Base-by-base conservation (phyloP, 805 yeast species). In the Starmerella sirachaensis region DNA sequence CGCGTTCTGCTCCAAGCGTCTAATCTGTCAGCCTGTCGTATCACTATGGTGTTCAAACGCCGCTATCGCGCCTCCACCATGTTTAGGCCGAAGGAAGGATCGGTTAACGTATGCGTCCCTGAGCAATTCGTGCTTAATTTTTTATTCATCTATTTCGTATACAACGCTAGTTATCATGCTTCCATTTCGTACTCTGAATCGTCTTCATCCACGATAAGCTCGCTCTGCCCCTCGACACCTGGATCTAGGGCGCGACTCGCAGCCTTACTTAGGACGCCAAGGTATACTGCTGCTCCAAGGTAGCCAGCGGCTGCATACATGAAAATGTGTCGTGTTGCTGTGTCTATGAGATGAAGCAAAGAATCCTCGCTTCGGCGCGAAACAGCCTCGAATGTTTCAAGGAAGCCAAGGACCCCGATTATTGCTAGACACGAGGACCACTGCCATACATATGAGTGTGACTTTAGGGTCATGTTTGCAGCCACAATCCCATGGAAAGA, bases 171-270 rank as follows among this genome's bases (percentile, higher is more conserved):
- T 32, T 16, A 10, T 35, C 27, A 40, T 4, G 43, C 18, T 17
- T 39, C 40, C 8, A 45, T 17, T 5, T 45, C 43, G 27, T 36
- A 45, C 31, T 45, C 49, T 5, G 42, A 43, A 31, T 49, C 54
- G 21, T 48, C 52, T 23, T 48, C 53, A 20, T 50, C 53, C 1
- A 45, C 45, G n/a, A 50, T 45, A 5, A 51, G 47, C 36, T 50
- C 54, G 33, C 46, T 45, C 18, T 46, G 49, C 28, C 52, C 51
- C 21, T 50, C 51, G 27, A 36, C 40, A 16, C 51, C 52, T 7
- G 49, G 50, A 21, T 48, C 49, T 7, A 51, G 41, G 3, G 55
- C 55, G 9, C 31, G 29, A 17, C 23, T 37, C 2, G 55, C 54
- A 11, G 41, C 51, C 21, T 45, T 31, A 4, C 51, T 51, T 4